phyloP scores from a whole-genome alignment of 805 yeast species.

The Isabelozyma gotoi region DNA sequence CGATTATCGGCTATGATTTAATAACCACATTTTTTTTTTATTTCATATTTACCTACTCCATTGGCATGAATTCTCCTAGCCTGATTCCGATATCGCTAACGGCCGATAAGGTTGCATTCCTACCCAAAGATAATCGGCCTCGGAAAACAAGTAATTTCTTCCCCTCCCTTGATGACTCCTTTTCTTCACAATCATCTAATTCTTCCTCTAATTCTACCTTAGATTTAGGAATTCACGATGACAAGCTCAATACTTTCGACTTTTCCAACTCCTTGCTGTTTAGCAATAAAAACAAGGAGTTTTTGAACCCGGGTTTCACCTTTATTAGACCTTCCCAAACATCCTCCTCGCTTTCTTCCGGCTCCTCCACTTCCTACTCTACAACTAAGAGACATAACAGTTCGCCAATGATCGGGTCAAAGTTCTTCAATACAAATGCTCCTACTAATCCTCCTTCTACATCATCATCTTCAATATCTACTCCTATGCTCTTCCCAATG shows the following conservation, averaged over 20 bases:
- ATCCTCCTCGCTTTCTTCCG: background rate
- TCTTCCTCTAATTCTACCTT: background rate
- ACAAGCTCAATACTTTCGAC: background rate
- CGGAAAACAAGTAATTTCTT: conserved; percentile 7
- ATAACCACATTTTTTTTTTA: background rate
- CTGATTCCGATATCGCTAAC: background rate
- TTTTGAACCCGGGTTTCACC: background rate
- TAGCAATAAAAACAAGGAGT: background rate
- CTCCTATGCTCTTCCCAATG: background rate
- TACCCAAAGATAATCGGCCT: background rate
- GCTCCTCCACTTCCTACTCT: conserved; percentile 1
- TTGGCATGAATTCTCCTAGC: background rate
- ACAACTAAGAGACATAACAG: conserved; percentile 11
- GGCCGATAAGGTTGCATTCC: background rate
- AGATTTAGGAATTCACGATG: background rate
- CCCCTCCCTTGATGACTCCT: conserved; percentile 1
- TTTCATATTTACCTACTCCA: background rate
- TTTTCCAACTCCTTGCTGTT: background rate
- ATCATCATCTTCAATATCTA: conserved; percentile 2
- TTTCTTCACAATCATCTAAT: background rate
- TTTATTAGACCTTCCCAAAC: background rate
- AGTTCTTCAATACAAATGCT: conserved; percentile 4
- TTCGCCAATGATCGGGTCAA: conserved; percentile 14
- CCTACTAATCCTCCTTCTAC: background rate
- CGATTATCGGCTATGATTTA: background rate